Percentiles rank a stretch among this genome's conserved stretches.
Evolutionary conservation across 2,329 filamentous ascomycete species (phyloP).

Genomic region (Sporothrix protearum): DNA sequence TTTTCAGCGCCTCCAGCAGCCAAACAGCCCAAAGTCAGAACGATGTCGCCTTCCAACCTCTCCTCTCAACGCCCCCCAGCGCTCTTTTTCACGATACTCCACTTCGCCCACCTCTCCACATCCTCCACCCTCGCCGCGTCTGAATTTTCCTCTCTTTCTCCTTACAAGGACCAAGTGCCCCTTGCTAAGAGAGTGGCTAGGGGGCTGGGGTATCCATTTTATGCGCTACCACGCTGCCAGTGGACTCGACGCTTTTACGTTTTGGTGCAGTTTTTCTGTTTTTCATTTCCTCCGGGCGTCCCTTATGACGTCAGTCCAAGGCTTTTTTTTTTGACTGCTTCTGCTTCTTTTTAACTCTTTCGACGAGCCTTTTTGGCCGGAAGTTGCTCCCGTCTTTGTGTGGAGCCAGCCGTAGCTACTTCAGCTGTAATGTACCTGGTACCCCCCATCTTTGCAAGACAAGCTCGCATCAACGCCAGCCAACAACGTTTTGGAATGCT

Average conservation of each 20-base stretch:
- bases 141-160: constrained; percentile 4
- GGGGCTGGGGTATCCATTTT: background rate
- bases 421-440: background rate
- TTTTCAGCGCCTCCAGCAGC: background rate
- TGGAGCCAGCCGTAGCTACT: background rate
- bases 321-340: background rate
- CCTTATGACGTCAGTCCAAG: constrained; percentile 3
- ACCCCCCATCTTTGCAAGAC: background rate
- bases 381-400: constrained; percentile 1
- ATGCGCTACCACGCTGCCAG: background rate
- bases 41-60: background rate
- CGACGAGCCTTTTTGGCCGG: background rate
- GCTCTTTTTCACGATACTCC: background rate
- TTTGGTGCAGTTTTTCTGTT: background rate
- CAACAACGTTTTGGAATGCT: background rate
- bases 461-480: background rate
- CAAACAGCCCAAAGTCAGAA: background rate
- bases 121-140: background rate
- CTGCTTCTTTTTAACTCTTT: background rate
- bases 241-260: background rate
- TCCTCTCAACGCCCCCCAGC: background rate
- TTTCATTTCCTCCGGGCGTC: background rate
- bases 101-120: background rate
- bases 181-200: no score
- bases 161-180: background rate